These are phyloP conservation scores for Tylopilus plumbeoviolaceoides DNA, from an alignment of 768 basidiomycete genomes.

Conservation along the genomic window DNA sequence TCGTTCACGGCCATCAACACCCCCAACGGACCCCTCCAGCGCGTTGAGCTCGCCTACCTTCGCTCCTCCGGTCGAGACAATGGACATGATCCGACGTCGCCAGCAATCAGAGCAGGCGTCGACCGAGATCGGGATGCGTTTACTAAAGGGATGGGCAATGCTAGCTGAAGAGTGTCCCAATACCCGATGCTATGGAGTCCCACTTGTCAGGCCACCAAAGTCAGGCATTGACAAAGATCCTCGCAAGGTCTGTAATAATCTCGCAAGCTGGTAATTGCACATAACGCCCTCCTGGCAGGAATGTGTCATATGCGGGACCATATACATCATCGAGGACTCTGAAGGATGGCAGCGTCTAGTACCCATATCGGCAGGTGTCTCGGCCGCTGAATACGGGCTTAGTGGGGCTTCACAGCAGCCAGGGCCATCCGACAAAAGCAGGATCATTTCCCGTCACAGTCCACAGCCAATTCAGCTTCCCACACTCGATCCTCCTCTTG, in stretches of 20 bases:
- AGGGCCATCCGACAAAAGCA: slow-evolving; percentile 10
- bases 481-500: slow-evolving; percentile 29
- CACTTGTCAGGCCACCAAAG: slow-evolving; percentile 78
- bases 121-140: slow-evolving; percentile 68
- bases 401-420: slow-evolving; percentile 3
- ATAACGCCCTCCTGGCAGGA: slow-evolving; percentile 43
- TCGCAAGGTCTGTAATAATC: slow-evolving; percentile 48
- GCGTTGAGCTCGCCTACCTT: slow-evolving; percentile 59
- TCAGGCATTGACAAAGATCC: slow-evolving; percentile 56
- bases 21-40: slow-evolving; percentile 72
- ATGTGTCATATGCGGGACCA: slow-evolving; percentile 70
- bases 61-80: slow-evolving; percentile 59
- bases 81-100: slow-evolving; percentile 61
- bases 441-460: slow-evolving; percentile 14
- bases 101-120: slow-evolving; percentile 82
- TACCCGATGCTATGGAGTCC: slow-evolving; percentile 67
- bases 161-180: slow-evolving; percentile 83
- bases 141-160: slow-evolving; percentile 86
- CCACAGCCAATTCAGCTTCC: slow-evolving; percentile 32
- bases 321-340: slow-evolving; percentile 56
- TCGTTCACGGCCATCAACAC: slow-evolving; percentile 65
- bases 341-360: slow-evolving; percentile 47
- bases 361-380: slow-evolving; percentile 18
- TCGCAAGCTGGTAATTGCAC: not conserved
- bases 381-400: slow-evolving; percentile 2